phyloP scores from a whole-genome alignment of 306 rosid species.

The Argentina anserina region DNA sequence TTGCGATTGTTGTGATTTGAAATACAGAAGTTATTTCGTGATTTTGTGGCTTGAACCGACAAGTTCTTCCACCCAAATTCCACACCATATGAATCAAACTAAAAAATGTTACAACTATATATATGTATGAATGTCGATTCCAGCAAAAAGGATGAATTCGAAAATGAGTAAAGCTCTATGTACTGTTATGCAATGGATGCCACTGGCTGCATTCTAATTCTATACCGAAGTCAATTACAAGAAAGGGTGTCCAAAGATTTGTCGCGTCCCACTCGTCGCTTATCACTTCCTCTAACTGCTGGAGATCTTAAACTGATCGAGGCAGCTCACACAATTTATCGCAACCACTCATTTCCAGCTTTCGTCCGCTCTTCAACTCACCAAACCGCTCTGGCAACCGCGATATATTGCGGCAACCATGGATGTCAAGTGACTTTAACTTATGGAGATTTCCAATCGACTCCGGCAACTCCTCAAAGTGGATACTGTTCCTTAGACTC shows the following conservation, averaged over 20 bases:
- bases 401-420: accelerated
- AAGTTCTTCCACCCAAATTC: too few relatives aligned
- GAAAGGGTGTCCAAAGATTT: not conserved
- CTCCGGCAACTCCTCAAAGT: not conserved
- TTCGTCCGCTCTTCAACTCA: conserved; percentile 27
- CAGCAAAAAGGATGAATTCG: too few relatives aligned
- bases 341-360: conserved; percentile 37
- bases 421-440: not conserved
- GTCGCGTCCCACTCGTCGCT: not conserved
- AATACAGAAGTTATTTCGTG: too few relatives aligned
- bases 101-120: too few relatives aligned
- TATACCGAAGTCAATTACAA: not conserved
- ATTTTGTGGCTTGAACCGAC: not conserved
- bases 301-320: conserved; percentile 31
- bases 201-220: not conserved
- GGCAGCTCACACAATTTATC: conserved; percentile 35
- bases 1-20: not conserved
- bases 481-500: not conserved
- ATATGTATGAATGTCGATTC: too few relatives aligned
- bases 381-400: conserved; percentile 32
- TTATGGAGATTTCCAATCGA: not conserved
- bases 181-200: too few relatives aligned
- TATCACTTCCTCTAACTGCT: not conserved
- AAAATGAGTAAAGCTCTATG: too few relatives aligned
- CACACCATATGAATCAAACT: too few relatives aligned